These are phyloP conservation scores for Chamaenerion angustifolium DNA, from an alignment of 345 rosid genomes.

Conservation along the genomic window DNA sequence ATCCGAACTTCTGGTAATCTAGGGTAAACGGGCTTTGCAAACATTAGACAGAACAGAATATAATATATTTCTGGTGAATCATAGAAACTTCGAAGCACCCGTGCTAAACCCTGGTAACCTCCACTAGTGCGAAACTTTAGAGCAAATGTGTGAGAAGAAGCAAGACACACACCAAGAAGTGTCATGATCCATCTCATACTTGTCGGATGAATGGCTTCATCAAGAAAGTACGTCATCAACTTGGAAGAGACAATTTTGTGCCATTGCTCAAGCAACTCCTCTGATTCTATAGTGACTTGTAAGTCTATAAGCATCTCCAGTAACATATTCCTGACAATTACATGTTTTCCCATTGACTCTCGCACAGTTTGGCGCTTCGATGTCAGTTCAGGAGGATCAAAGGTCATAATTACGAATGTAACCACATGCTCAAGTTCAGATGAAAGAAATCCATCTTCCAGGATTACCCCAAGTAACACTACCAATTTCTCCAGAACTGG, in stretches of 20 bases:
- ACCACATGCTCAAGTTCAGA: slow-evolving; percentile 97
- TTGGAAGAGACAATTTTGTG: slow-evolving; percentile 97
- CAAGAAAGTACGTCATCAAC: slow-evolving; percentile 88
- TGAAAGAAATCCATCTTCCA: slow-evolving; percentile 92
- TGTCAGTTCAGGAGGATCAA: slow-evolving; percentile 87
- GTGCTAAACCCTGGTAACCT: slow-evolving; percentile 79
- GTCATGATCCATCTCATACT: slow-evolving; percentile 99
- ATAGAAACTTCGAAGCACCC: slow-evolving; percentile 85
- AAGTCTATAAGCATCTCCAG: slow-evolving; percentile 98
- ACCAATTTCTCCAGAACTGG: slow-evolving; percentile 94
- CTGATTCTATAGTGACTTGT: slow-evolving; percentile 90
- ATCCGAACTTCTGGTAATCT: slow-evolving; percentile 96
- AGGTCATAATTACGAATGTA: slow-evolving; percentile 93
- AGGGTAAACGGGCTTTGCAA: slow-evolving; percentile 94
- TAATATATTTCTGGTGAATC: slow-evolving; percentile 98
- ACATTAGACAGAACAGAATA: slow-evolving; percentile 82
- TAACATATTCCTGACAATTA: slow-evolving; percentile 96
- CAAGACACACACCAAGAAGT: slow-evolving; percentile 87
- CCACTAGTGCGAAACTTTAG: slow-evolving; percentile 90
- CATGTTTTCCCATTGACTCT: slow-evolving; percentile 94
- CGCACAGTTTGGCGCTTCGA: slow-evolving; percentile 52
- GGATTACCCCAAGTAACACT: slow-evolving; percentile 88
- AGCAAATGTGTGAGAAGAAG: slow-evolving; percentile 88
- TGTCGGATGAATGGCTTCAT: slow-evolving; percentile 99
- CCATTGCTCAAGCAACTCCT: slow-evolving; percentile 96